Conservation (phyloP, 164 flowering plant genomes). For the Euptelea pleiosperma region DNA sequence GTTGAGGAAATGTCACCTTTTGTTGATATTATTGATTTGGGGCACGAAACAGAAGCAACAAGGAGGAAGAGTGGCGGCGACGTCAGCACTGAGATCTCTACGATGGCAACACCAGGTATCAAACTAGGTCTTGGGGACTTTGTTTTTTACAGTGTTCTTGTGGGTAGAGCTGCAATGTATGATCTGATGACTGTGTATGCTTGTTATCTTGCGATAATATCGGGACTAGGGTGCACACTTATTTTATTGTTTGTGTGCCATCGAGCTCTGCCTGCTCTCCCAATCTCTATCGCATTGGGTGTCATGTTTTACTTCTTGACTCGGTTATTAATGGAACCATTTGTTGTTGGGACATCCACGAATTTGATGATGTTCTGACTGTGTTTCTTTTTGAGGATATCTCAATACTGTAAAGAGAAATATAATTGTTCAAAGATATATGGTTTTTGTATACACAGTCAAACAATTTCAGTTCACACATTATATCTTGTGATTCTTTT, state of each 20-base stretch:
- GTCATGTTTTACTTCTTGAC: constrained; percentile 86
- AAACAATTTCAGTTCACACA: neutral
- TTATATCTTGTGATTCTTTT: no score
- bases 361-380: constrained; percentile 84
- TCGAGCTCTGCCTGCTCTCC: constrained; percentile 91
- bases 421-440: constrained; percentile 4
- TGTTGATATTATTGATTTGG: constrained; percentile 31
- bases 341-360: constrained; percentile 75
- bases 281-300: constrained; percentile 80
- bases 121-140: constrained; percentile 95
- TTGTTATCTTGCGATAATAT: constrained; percentile 91
- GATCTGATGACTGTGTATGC: constrained; percentile 97
- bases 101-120: constrained; percentile 42
- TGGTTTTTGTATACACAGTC: neutral
- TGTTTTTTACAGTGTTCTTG: constrained; percentile 87
- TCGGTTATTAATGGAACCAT: constrained; percentile 86
- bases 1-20: constrained; percentile 63
- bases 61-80: no score
- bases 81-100: constrained; percentile 16
- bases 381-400: neutral
- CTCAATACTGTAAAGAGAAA: neutral
- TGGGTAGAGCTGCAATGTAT: constrained; percentile 98
- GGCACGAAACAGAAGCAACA: constrained; percentile 26
- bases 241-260: constrained; percentile 72
- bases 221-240: constrained; percentile 90